Percentiles rank a stretch among this genome's conserved stretches.
phyloP scores from a whole-genome alignment of 106 monocot species.

The Acanthochlamys bracteata region DNA sequence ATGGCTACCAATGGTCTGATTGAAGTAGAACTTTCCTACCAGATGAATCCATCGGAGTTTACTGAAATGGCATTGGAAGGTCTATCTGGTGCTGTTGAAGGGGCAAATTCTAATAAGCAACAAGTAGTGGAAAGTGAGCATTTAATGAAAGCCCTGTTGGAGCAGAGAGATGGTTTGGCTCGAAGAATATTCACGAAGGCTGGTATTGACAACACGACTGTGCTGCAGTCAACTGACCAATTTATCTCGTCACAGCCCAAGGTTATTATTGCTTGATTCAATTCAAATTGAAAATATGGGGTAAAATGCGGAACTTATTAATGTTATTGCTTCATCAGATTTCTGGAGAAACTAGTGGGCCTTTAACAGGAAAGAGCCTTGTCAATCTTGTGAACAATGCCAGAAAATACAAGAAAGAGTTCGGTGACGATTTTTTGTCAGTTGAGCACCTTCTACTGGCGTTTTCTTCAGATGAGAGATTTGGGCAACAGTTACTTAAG shows the following conservation, averaged over 20 bases:
- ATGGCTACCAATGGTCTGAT: no score
- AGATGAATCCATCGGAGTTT: conserved; percentile 51
- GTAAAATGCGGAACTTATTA: no score
- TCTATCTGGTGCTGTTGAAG: conserved; percentile 62
- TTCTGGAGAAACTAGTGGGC: conserved; percentile 56
- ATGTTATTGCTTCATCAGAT: conserved; percentile 29
- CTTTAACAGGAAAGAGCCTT: conserved; percentile 46
- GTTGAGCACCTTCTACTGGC: conserved; percentile 86
- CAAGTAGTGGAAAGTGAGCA: conserved; percentile 86
- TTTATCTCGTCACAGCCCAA: conserved; percentile 75
- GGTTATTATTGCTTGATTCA: conserved; percentile 18
- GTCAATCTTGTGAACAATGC: conserved; percentile 63
- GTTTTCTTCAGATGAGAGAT: conserved; percentile 60
- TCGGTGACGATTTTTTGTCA: conserved; percentile 74
- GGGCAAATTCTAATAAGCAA: conserved; percentile 53
- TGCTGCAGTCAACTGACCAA: conserved; percentile 62
- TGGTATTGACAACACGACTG: conserved; percentile 72
- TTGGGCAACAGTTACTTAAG: conserved; percentile 65
- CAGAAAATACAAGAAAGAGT: conserved; percentile 73
- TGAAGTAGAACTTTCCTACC: not conserved
- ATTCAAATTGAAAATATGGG: no score
- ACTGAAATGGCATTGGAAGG: conserved; percentile 93
- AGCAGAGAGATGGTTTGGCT: conserved; percentile 93
- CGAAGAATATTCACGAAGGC: conserved; percentile 76
- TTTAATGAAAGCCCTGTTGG: conserved; percentile 89